These are phyloP conservation scores for Plasmopara muralis DNA, from an alignment of 352 stramenopile genomes.

Conservation along the genomic window DNA sequence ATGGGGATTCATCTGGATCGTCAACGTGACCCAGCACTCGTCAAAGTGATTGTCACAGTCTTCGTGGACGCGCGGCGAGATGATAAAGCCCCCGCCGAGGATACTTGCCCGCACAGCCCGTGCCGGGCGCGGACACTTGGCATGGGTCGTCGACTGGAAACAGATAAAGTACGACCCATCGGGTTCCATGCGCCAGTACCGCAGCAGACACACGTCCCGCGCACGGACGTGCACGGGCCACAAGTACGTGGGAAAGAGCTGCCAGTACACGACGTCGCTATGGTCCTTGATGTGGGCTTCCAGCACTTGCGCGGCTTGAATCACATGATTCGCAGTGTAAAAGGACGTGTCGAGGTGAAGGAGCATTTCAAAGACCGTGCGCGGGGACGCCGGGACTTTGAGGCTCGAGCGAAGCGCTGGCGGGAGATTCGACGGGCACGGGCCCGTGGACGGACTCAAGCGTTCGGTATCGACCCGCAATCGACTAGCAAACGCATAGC, in stretches of 20 bases:
- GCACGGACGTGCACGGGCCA: constrained; percentile 64
- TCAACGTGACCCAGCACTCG: constrained; percentile 75
- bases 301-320: constrained; percentile 50
- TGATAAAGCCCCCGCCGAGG: constrained; percentile 77
- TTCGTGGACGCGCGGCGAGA: constrained; percentile 39
- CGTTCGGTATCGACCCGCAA: constrained; percentile 66
- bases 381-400: constrained; percentile 55
- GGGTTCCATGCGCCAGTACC: constrained; percentile 79
- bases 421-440: constrained; percentile 27
- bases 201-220: constrained; percentile 69
- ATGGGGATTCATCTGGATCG: constrained; percentile 77
- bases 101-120: constrained; percentile 49
- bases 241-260: constrained; percentile 54
- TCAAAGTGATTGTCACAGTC: constrained; percentile 53
- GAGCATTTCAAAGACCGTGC: constrained; percentile 73
- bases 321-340: constrained; percentile 72
- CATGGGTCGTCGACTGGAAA: constrained; percentile 78
- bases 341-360: constrained; percentile 66
- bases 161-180: constrained; percentile 81
- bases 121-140: constrained; percentile 32
- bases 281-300: constrained; percentile 63
- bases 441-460: constrained; percentile 32
- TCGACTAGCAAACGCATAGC: constrained; percentile 71
- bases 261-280: constrained; percentile 77
- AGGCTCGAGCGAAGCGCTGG: constrained; percentile 67